Base-by-base conservation (phyloP, 2,329 filamentous ascomycete genomes). In the Aureobasidium leucospermi region DNA sequence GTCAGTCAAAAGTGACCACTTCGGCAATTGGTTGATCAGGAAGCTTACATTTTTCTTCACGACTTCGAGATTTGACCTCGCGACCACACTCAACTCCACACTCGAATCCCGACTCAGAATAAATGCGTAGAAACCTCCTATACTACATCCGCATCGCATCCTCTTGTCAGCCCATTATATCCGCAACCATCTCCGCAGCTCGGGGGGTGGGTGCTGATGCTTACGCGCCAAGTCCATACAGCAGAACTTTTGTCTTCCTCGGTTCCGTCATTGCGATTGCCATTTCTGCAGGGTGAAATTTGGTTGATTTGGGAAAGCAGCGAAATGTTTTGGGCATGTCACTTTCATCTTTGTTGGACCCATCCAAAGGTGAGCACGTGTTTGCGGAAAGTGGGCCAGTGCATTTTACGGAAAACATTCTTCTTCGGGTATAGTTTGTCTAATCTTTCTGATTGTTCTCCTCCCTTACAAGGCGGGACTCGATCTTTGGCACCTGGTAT, bases 51-150 rank as follows among this genome's bases (percentile, higher is more conserved):
- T 69, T 10, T 67, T 62, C 32, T 71, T 70, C 2, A 78, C 74
- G 5, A 71, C 74, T 4, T 76, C 72, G 46, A 76, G 76, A 53
- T 78, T 78, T 1, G 76, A 78, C 60, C 76, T 72, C 4, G 76
- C 76, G 10, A 76, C 72, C 0, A 78, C 75, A 0, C 73, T 75
- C 16, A 78, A 61, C 5, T 69, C 70, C 9, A 78, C 73, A 28
- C 68, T 70, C 3, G 73, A 63, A 38, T 68, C 70, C 2, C 77
- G 74, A 57, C 72, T 75, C 0, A 83, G 65, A 41, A 83, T 76
- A 61, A 82, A 83, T 7, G 80, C 78, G 65, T 84, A 84, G 63
- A 84, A 83, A 2, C 79, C 81, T 31, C 81, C 81, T 58, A 83
- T 82, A 0, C 80, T 82, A 52, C 6, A 28, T 28, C 34, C 38